Evolutionary conservation across 2,329 filamentous ascomycete genomes (phyloP).

Genomic region (Trichoderma sp.): DNA sequence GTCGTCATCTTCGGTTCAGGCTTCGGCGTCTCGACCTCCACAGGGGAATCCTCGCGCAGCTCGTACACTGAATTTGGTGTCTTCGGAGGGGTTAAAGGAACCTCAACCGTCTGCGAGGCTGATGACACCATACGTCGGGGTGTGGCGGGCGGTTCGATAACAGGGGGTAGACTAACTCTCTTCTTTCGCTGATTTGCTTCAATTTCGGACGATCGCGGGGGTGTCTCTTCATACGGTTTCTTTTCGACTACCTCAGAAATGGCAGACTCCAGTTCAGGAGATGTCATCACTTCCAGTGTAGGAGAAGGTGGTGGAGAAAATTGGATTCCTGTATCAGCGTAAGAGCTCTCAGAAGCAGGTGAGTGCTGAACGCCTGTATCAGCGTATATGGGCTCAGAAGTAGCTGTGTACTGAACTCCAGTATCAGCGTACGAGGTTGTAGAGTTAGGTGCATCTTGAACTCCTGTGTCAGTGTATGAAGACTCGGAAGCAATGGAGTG

Average conservation of each 20-base stretch:
- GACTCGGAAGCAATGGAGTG: conserved; percentile 32
- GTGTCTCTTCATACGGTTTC: conserved; percentile 42
- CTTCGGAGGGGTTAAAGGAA: conserved; percentile 59
- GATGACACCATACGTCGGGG: conserved; percentile 58
- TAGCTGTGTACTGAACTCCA: conserved; percentile 81
- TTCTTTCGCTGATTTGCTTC: conserved; percentile 74
- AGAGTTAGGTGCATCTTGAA: conserved; percentile 56
- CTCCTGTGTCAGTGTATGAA: conserved; percentile 70
- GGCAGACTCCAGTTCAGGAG: conserved; percentile 43
- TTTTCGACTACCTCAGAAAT: conserved; percentile 33
- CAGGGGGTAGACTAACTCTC: conserved; percentile 52
- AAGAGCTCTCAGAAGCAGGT: conserved; percentile 46
- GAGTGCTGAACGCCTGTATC: conserved; percentile 79
- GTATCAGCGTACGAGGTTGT: conserved; percentile 65
- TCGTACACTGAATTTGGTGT: conserved; percentile 55
- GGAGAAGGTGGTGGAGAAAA: conserved; percentile 81
- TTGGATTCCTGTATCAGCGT: conserved; percentile 76
- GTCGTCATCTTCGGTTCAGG: conserved; percentile 45
- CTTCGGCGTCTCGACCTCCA: conserved; percentile 28
- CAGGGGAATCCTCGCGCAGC: conserved; percentile 41
- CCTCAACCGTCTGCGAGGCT: conserved; percentile 25
- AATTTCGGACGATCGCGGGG: conserved; percentile 51
- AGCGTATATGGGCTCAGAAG: conserved; percentile 62
- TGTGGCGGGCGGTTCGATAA: conserved; percentile 44
- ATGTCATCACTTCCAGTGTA: conserved; percentile 40